These are phyloP conservation scores for Tephrocybe sp. DNA, from an alignment of 768 basidiomycete species.

Conservation along the genomic window DNA sequence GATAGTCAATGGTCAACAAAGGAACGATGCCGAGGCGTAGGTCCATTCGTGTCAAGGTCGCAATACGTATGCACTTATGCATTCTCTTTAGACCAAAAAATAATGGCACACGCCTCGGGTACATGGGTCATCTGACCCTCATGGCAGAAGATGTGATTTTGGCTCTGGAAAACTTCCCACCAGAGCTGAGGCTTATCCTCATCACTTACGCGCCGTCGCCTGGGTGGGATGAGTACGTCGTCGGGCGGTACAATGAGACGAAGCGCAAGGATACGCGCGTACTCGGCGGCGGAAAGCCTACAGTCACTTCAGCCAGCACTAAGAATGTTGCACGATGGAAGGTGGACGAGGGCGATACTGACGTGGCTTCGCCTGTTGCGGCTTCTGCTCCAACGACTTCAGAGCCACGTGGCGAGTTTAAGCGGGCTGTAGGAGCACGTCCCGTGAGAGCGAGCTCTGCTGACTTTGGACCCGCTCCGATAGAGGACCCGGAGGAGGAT, in stretches of 20 bases:
- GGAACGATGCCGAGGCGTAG: constrained; percentile 76
- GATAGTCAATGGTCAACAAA: constrained; percentile 82
- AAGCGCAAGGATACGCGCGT: constrained; percentile 76
- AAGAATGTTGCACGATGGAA: constrained; percentile 49
- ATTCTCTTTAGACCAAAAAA: constrained; percentile 52
- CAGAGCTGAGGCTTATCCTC: constrained; percentile 67
- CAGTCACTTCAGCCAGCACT: constrained; percentile 34
- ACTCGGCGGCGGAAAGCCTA: constrained; percentile 85
- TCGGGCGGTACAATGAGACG: constrained; percentile 80
- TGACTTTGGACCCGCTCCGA: constrained; percentile 57
- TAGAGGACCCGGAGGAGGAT: constrained; percentile 44
- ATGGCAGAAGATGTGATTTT: constrained; percentile 94
- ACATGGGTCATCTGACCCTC: constrained; percentile 95
- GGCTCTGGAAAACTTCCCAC: constrained; percentile 84
- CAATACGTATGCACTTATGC: not conserved
- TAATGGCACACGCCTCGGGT: constrained; percentile 80
- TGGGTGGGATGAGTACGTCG: constrained; percentile 89
- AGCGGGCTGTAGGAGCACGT: constrained; percentile 39
- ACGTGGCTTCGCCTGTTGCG: constrained; percentile 1
- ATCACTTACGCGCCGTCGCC: constrained; percentile 67
- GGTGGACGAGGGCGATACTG: constrained; percentile 63
- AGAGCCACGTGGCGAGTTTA: constrained; percentile 55
- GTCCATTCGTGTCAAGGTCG: constrained; percentile 17
- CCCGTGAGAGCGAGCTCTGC: constrained; percentile 51
- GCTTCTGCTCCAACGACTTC: not conserved